These are phyloP conservation scores for Thyridium curvatum DNA, from an alignment of 2,329 filamentous ascomycete genomes.

Conservation along the genomic window DNA sequence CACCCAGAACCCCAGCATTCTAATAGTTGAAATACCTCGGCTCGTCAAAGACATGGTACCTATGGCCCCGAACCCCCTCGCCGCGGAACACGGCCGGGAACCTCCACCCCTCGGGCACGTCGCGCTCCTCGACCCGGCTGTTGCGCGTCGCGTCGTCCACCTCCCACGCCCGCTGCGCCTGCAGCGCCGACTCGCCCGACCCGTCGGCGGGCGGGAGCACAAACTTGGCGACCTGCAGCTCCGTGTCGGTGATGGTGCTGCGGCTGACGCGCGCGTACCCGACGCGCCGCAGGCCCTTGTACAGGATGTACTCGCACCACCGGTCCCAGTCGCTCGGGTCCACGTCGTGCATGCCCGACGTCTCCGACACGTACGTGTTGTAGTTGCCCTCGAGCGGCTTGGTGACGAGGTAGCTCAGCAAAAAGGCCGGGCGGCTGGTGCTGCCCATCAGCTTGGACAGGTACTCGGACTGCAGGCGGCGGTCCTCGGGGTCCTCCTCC, in stretches of 20 bases:
- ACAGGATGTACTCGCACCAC: slow-evolving; percentile 99
- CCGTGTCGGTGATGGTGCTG: slow-evolving; percentile 91
- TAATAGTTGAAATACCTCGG: slow-evolving; percentile 61
- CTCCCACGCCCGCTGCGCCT: slow-evolving; percentile 21
- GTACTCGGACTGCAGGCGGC: slow-evolving; percentile 80
- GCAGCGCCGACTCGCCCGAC: slow-evolving; percentile 38
- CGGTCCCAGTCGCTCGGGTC: slow-evolving; percentile 90
- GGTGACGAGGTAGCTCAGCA: slow-evolving; percentile 89
- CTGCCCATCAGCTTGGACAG: slow-evolving; percentile 82
- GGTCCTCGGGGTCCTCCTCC: slow-evolving; percentile 91
- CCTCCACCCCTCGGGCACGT: slow-evolving; percentile 69
- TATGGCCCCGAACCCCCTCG: slow-evolving; percentile 79
- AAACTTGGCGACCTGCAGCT: slow-evolving; percentile 95
- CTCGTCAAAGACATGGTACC: slow-evolving; percentile 93
- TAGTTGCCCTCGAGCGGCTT: slow-evolving; percentile 91
- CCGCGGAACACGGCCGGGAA: slow-evolving; percentile 85
- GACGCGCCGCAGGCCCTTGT: slow-evolving; percentile 77
- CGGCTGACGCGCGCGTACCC: slow-evolving; percentile 88
- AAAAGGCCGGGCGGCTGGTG: slow-evolving; percentile 70
- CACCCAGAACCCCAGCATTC: slow-evolving; percentile 1
- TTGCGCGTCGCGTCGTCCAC: slow-evolving; percentile 48
- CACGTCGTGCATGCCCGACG: slow-evolving; percentile 91
- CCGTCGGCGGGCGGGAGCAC: slow-evolving; percentile 63
- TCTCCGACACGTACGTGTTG: slow-evolving; percentile 84
- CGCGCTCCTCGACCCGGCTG: slow-evolving; percentile 56